Evolutionary conservation across 441 rosid species (phyloP).

Genomic region (Aquilaria agallochum): DNA sequence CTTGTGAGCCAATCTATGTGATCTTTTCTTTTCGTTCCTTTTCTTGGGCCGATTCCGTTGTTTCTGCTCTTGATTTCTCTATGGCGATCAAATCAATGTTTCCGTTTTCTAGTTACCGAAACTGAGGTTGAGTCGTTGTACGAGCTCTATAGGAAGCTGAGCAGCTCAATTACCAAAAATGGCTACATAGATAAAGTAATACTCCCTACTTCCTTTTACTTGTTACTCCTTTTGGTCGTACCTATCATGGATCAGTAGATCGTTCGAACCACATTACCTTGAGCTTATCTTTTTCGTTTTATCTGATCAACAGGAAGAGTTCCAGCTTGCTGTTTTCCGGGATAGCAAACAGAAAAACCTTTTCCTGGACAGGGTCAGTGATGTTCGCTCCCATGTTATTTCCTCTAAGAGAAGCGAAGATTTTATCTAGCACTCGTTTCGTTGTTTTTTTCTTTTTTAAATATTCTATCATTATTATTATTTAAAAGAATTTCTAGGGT

Average conservation of each 20-base stretch:
- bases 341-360: constrained; percentile 17
- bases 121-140: constrained; percentile 19
- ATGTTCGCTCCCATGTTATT: too few species aligned
- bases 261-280: neutral
- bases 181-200: constrained; percentile 21
- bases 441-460: too few species aligned
- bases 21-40: neutral
- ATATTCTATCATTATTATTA: too few species aligned
- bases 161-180: constrained; percentile 21
- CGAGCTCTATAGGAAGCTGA: constrained; percentile 19
- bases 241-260: neutral
- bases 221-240: neutral
- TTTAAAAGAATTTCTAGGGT: too few species aligned
- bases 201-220: neutral
- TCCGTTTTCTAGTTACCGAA: constrained; percentile 10
- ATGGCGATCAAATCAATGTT: too few species aligned
- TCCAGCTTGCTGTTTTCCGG: constrained; percentile 22
- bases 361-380: neutral
- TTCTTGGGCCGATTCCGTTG: neutral
- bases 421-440: too few species aligned
- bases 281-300: neutral
- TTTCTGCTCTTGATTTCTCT: neutral
- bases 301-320: constrained; percentile 17
- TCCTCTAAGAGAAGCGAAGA: too few species aligned
- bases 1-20: neutral